phyloP scores from a whole-genome alignment of 306 rosid genomes.

The Benincasa hispida region DNA sequence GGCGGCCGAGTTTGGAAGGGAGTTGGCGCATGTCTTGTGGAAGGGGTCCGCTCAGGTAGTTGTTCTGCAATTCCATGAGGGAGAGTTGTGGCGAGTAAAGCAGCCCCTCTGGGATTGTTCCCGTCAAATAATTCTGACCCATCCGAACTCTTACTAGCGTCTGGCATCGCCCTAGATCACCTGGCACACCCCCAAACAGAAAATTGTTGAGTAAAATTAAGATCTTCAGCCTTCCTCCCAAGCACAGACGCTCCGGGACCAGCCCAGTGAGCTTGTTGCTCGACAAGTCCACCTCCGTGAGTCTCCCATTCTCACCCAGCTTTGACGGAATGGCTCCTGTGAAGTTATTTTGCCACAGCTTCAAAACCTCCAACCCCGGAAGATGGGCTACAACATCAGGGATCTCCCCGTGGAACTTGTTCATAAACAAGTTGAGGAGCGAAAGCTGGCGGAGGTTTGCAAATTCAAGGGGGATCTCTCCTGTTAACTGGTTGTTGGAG shows the following conservation, averaged over 20 bases:
- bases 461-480: constrained; percentile 59
- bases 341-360: constrained; percentile 81
- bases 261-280: constrained; percentile 79
- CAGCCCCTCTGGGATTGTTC: constrained; percentile 58
- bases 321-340: constrained; percentile 61
- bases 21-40: constrained; percentile 17
- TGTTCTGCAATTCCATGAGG: constrained; percentile 72
- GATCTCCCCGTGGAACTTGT: constrained; percentile 71
- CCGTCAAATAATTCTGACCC: constrained; percentile 73
- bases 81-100: constrained; percentile 57
- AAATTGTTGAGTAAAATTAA: constrained; percentile 64
- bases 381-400: constrained; percentile 52
- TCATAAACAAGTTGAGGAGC: constrained; percentile 68
- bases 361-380: constrained; percentile 52
- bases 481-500: constrained; percentile 63
- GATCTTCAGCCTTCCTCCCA: constrained; percentile 47
- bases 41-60: constrained; percentile 56
- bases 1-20: constrained; percentile 47
- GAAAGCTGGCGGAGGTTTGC: constrained; percentile 48
- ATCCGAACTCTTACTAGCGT: constrained; percentile 54
- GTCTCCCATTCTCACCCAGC: constrained; percentile 65
- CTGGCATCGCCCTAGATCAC: constrained; percentile 55
- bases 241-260: constrained; percentile 54
- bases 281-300: constrained; percentile 63
- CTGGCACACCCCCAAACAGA: constrained; percentile 73